These are phyloP conservation scores for Coniochaeta sp. DNA, from an alignment of 2,329 filamentous ascomycete genomes.

Conservation along the genomic window DNA sequence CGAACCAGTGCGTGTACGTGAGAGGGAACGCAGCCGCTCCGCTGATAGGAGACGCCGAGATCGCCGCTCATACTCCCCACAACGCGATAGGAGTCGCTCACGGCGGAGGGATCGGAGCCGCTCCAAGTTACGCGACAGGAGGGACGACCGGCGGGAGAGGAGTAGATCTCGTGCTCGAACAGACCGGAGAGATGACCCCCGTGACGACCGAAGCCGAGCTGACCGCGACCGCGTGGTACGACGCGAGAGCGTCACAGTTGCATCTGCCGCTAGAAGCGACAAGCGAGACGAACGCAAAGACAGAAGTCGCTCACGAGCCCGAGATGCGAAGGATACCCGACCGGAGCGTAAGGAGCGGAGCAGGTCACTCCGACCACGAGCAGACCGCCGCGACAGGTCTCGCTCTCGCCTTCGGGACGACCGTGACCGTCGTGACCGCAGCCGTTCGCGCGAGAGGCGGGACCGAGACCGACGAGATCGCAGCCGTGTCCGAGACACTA, in stretches of 20 bases:
- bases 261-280: slow-evolving; percentile 12
- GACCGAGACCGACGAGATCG: slow-evolving; percentile 16
- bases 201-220: slow-evolving; percentile 8
- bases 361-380: slow-evolving; percentile 17
- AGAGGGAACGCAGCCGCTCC: slow-evolving; percentile 21
- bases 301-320: slow-evolving; percentile 14
- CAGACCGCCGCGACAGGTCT: slow-evolving; percentile 4
- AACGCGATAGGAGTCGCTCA: slow-evolving; percentile 18
- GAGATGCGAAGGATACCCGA: slow-evolving; percentile 5
- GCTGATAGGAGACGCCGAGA: slow-evolving; percentile 20
- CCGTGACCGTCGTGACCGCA: slow-evolving; percentile 27
- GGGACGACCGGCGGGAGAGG: slow-evolving; percentile 19
- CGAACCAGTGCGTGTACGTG: slow-evolving; percentile 27
- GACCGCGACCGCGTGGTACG: slow-evolving; percentile 8
- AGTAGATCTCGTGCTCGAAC: slow-evolving; percentile 16
- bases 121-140: slow-evolving; percentile 18
- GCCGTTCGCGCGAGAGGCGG: slow-evolving; percentile 17
- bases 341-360: slow-evolving; percentile 4
- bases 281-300: slow-evolving; percentile 18
- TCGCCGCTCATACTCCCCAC: slow-evolving; percentile 12
- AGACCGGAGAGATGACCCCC: slow-evolving; percentile 6
- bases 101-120: slow-evolving; percentile 17
- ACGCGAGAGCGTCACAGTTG: slow-evolving; percentile 1
- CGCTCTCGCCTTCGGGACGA: slow-evolving; percentile 13
- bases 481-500: slow-evolving; percentile 17